Evolutionary conservation across 805 yeast genomes (phyloP), one percentile per base, ranked within the genome.

Genomic region (Metschnikowia similis): DNA sequence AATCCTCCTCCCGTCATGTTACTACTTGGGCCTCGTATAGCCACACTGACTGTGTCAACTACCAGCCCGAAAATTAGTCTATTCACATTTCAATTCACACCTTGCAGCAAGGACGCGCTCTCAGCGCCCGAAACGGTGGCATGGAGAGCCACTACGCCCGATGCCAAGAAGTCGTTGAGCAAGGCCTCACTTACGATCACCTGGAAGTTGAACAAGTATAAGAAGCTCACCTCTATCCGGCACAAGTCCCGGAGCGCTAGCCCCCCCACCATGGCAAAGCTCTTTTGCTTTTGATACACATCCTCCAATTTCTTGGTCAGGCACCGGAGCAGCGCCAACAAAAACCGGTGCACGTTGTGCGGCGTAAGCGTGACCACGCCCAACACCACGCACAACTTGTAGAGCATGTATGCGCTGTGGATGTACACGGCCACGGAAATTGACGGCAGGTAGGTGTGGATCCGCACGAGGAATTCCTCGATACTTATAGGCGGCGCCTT

Each of bases 161-260:
- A 65, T 8, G 57, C 56, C 50, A 73, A 61, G 48, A 66, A 72
- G 37, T 67, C 60, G 50, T 64, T 57, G 47, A 75, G 56, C 14
- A 64, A 56, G 34, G 56, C 55, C 53, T 65, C 64, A 49, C 76
- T 76, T 7, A 77, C 75, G 40, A 71, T 72, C 49, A 82, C 62
- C 43, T 77, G 74, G 60, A 79, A 81, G 57, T 79, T 76, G 45
- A 77, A 52, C 41, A 80, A 58, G 55, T 76, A 77, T 49, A 82
- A 61, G 36, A 81, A 65, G 1, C 81, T 74, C 17, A 80, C 71
- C 56, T 81, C 86, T 40, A 82, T 63, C 28, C 70, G 65, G 48
- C 70, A 64, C 44, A 81, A 63, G 48, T 81, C 86, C 4, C 58
- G 59, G 8, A 64, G 57, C 41, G 66, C 67, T n/a, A 75, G 64